A percentile compares a stretch with the other conserved stretches of the same genome.
Conservation (phyloP, 257 asterid species). For the Solanum gracilifrons region DNA sequence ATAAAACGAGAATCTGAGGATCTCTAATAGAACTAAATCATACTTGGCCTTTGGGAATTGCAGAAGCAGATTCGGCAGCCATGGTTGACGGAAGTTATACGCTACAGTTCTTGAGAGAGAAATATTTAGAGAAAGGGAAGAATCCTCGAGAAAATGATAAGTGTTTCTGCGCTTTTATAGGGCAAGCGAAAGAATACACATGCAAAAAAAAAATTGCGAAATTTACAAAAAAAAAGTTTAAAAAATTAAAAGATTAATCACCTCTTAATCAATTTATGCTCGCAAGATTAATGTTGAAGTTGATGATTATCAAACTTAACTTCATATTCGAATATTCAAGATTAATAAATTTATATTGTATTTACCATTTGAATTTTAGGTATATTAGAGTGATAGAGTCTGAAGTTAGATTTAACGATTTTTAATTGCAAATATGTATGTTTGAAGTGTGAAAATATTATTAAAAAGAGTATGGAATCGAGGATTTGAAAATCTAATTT, state of each 20-base stretch:
- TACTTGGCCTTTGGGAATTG: constrained; percentile 48
- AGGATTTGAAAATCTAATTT: neutral
- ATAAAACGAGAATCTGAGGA: neutral
- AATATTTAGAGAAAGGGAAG: neutral
- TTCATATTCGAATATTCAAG: neutral
- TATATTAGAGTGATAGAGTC: too few species aligned
- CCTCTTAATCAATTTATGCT: neutral
- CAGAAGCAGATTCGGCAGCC: constrained; percentile 63
- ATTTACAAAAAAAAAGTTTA: neutral
- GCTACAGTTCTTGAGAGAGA: neutral
- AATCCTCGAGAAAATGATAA: neutral
- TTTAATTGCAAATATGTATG: neutral
- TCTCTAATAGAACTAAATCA: neutral
- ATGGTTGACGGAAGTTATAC: constrained; percentile 14
- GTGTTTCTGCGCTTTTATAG: neutral
- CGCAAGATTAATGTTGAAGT: neutral
- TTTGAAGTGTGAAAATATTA: neutral
- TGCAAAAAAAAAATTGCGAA: neutral
- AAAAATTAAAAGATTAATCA: neutral
- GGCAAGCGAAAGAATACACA: neutral
- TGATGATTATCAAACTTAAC: neutral
- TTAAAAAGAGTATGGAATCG: neutral
- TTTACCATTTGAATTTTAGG: neutral
- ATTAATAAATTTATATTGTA: neutral
- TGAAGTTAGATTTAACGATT: neutral